Evolutionary conservation across 768 basidiomycete species (phyloP), one percentile per base, ranked within the genome.

Genomic region (Saitozyma sp.): DNA sequence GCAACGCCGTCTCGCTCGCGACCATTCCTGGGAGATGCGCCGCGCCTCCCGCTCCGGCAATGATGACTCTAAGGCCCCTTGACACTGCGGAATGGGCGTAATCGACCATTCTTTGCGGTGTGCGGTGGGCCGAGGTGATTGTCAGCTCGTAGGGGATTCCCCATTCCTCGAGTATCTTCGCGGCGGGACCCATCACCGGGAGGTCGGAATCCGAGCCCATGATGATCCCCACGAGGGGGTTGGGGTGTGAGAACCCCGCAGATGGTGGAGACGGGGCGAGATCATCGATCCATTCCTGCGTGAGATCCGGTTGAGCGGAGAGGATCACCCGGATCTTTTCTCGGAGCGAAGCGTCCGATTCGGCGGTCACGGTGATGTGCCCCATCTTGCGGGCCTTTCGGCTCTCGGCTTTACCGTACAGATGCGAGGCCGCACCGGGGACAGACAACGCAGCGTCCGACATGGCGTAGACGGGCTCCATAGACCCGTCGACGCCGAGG

Each of bases 171-270:
- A 98, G 85, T 60, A 96, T 87, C 50, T 84, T 86, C 0, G 95
- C 89, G 14, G 90, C 91, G 6, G 92, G 89, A 14, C 90, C 84
- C 89, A 99, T 93, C 17, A 88, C 86, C 0, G 92, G 90, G n/a
- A 99, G 82, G 78, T 99, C 96, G 13, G 95, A 97, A 80, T 98
- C 95, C 9, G 92, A 95, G 16, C 96, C 96, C 96, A 98, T 99
- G 77, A 99, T 93, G 62, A 99, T 85, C 0, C 90, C 89, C 0
- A 97, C 90, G 10, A 97, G 83, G 7, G 95, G 93, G 55, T 86
- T 82, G 0, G 80, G 76, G 73, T 88, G 84, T 8, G 91, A 85
- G 74, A 84, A 83, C 10, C 62, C 69, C 0, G 50, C 49, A 1
- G 83, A 81, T 0, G 83, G 81, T 2, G 70, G 58, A 1, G 83